A percentile compares a stretch with the other conserved stretches of the same genome.
phyloP scores from a whole-genome alignment of 1,139 yeast species.

The Sugiyamaella paludigena region DNA sequence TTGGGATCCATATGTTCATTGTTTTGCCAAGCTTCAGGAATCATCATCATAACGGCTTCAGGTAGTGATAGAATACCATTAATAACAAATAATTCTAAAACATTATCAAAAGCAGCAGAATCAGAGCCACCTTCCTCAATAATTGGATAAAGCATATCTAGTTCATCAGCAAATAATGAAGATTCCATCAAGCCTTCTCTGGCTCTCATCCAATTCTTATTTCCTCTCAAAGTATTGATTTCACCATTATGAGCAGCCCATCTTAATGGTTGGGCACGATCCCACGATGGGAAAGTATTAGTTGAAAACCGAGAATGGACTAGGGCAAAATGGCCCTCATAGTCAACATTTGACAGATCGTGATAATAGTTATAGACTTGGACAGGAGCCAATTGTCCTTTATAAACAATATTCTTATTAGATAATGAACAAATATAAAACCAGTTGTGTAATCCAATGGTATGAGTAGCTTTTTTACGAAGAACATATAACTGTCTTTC shows the following conservation, averaged over 20 bases:
- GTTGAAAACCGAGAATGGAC: constrained; percentile 98
- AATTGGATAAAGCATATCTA: constrained; percentile 88
- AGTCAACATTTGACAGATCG: constrained; percentile 87
- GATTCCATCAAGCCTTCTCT: constrained; percentile 97
- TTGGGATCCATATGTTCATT: constrained; percentile 82
- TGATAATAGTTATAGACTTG: constrained; percentile 95
- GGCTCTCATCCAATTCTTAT: constrained; percentile 99
- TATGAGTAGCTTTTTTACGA: constrained; percentile 85
- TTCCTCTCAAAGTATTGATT: constrained; percentile 94
- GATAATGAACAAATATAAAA: constrained; percentile 93
- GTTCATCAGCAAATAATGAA: constrained; percentile 81
- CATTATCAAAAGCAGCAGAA: constrained; percentile 98
- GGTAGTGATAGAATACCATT: constrained; percentile 92
- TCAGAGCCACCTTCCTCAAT: constrained; percentile 99
- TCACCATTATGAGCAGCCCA: constrained; percentile 99
- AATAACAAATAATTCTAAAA: constrained; percentile 82
- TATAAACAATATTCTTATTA: constrained; percentile 87
- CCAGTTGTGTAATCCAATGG: constrained; percentile 95
- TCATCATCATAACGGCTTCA: constrained; percentile 95
- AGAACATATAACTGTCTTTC: constrained; percentile 82
- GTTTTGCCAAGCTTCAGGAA: constrained; percentile 98
- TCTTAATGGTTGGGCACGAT: constrained; percentile 96
- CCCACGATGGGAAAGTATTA: constrained; percentile 99
- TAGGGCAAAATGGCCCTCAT: constrained; percentile 91
- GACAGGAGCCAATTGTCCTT: constrained; percentile 95